Evolutionary conservation across 148 eudicot species (phyloP), one percentile per base, ranked within the genome.

Genomic region (Cornus controversa): DNA sequence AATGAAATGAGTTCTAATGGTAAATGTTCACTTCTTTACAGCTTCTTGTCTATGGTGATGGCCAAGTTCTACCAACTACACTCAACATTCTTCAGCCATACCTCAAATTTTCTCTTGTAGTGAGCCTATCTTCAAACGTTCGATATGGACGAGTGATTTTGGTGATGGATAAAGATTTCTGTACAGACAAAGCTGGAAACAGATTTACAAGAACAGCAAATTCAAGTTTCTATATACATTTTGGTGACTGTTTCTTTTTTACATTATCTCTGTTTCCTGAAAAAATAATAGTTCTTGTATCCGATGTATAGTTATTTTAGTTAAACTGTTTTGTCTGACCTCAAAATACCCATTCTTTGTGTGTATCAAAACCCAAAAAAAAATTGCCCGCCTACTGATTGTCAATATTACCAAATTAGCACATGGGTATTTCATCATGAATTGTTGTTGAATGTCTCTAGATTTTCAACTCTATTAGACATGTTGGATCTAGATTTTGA

Each of bases 21-120:
- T 68, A 42, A 74, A 34, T 27, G 10, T 62, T 42, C 28, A 36
- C 76, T 2, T 54, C 42, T 26, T 77, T 66, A 76, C 96, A 95
- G 99, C 97, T 95, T 85, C 86, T 91, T 74, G 97, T 89, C 67
- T 91, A 96, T 75, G 98, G 98, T 76, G 81, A 86, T 50, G 99
- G 95, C 13, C 88, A 89, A 84, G 93, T 96, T 67, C 68, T 93
- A 72, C 99, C 99, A 66, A 64, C 82, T 54, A 86, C 97, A 62
- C 87, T 96, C 27, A 81, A 79, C 58, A 78, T 84, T 66, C 81
- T 96, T 72, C 78, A 93, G 83, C 93, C 95, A 74, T 73, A 89
- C 82, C 85, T 90, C 70, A 83, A 80, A 80, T 93, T 83, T 80
- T 88, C 98, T 28, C 54, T 93, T 53, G 66, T 79, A 20, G 91